Percentiles rank a stretch among this genome's conserved stretches.
phyloP scores from a whole-genome alignment of 1,284 basidiomycete species.

The Schizophyllum amplum region DNA sequence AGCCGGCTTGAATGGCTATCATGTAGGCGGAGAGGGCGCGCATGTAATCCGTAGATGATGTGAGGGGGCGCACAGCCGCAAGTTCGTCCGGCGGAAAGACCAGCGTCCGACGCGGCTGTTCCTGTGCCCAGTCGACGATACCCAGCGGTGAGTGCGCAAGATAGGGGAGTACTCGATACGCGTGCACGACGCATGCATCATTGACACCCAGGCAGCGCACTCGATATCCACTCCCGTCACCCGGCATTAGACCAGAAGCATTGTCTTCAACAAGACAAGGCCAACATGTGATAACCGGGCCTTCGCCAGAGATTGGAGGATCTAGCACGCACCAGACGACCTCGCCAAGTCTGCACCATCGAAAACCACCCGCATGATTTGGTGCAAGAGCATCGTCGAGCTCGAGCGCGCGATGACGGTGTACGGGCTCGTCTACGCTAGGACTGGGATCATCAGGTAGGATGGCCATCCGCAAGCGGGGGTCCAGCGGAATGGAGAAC shows the following conservation, averaged over 20 bases:
- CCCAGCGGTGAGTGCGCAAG: not conserved
- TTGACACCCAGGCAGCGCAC: not conserved
- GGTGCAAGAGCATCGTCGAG: slow-evolving; percentile 39
- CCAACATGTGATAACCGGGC: slow-evolving; percentile 55
- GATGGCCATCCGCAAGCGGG: not conserved
- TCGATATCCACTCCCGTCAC: slow-evolving; percentile 13
- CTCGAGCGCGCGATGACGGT: slow-evolving; percentile 52
- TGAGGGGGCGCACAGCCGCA: not conserved
- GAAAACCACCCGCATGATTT: slow-evolving; percentile 32
- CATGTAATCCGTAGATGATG: not conserved
- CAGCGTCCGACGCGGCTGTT: not conserved
- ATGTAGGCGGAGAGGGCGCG: not conserved
- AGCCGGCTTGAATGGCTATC: not conserved
- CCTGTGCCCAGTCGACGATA: not conserved
- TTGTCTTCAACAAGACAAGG: slow-evolving; percentile 62
- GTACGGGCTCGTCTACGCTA: slow-evolving; percentile 35
- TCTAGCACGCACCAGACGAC: slow-evolving; percentile 64
- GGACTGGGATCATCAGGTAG: not conserved
- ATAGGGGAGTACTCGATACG: not conserved
- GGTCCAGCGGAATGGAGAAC: not conserved
- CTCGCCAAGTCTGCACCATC: slow-evolving; percentile 62
- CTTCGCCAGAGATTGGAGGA: slow-evolving; percentile 37
- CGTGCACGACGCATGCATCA: not conserved
- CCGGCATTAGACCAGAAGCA: slow-evolving; percentile 28
- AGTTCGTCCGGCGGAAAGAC: not conserved